Conservation (phyloP, 2,329 filamentous ascomycete species). For the Chaetomiaceae sp. region DNA sequence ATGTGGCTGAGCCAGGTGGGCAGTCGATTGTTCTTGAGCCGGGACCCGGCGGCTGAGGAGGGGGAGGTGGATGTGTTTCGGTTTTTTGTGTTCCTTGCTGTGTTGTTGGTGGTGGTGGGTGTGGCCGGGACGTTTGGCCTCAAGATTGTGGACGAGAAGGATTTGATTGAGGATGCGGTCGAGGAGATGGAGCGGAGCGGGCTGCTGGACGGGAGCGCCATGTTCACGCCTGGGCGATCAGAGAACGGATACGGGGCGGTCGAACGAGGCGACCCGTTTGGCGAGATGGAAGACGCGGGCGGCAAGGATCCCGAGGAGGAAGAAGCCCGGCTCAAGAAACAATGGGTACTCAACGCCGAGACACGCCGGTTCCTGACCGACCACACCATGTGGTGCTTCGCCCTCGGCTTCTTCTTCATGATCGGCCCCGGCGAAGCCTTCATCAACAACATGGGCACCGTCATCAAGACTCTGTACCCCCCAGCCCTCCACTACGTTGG, state of each 20-base stretch:
- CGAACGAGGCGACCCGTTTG: conserved; percentile 32
- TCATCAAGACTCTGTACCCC: conserved; percentile 79
- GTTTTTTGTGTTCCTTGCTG: conserved; percentile 81
- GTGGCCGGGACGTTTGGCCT: conserved; percentile 69
- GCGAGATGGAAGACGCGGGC: conserved; percentile 44
- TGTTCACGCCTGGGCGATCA: conserved; percentile 58
- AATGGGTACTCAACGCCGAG: conserved; percentile 86
- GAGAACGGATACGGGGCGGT: conserved; percentile 60
- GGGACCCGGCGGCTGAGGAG: conserved; percentile 50
- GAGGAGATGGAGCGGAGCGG: conserved; percentile 90
- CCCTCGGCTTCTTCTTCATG: conserved; percentile 85
- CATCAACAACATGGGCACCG: conserved; percentile 93
- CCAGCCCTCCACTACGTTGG: conserved; percentile 43
- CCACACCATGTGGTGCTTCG: conserved; percentile 93
- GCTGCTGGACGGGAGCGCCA: conserved; percentile 67
- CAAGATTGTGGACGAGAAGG: conserved; percentile 75
- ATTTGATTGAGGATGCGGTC: conserved; percentile 83
- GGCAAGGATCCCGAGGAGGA: conserved; percentile 41
- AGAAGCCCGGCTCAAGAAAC: conserved; percentile 67
- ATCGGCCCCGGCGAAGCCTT: conserved; percentile 96
- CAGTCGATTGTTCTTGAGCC: conserved; percentile 60
- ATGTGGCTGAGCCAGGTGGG: conserved; percentile 95
- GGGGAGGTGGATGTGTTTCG: conserved; percentile 70
- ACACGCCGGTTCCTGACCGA: conserved; percentile 81
- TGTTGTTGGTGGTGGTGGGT: conserved; percentile 67